Percentiles rank a stretch among this genome's conserved stretches.
phyloP scores from a whole-genome alignment of 2,329 filamentous ascomycete genomes.

The Alternaria sp. region DNA sequence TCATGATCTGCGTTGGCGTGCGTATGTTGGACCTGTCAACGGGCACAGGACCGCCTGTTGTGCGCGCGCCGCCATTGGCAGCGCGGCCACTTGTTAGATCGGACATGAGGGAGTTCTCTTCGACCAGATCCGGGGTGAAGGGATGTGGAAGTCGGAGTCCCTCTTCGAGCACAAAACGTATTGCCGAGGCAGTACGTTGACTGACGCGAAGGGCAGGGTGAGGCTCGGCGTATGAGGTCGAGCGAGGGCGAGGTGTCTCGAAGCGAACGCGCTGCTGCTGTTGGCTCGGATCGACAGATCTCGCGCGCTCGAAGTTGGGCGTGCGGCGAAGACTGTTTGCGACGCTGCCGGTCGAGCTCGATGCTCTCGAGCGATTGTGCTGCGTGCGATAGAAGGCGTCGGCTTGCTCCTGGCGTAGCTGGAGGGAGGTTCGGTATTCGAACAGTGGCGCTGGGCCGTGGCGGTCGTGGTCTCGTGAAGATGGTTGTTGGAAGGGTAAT shows the following conservation, averaged over 20 bases:
- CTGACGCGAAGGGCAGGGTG: constrained; percentile 74
- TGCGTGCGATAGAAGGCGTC: constrained; percentile 42
- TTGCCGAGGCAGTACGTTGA: constrained; percentile 82
- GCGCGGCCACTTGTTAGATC: constrained; percentile 71
- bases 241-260: constrained; percentile 36
- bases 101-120: constrained; percentile 92
- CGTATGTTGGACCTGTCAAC: constrained; percentile 68
- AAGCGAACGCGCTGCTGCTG: constrained; percentile 45
- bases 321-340: constrained; percentile 61
- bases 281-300: constrained; percentile 54
- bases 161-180: constrained; percentile 91
- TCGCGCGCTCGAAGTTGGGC: constrained; percentile 55
- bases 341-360: constrained; percentile 60
- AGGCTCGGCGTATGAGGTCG: constrained; percentile 46
- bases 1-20: constrained; percentile 91
- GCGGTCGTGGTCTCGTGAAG: constrained; percentile 47
- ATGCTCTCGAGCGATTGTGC: constrained; percentile 54
- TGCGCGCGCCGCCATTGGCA: constrained; percentile 64
- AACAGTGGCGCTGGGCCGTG: constrained; percentile 34
- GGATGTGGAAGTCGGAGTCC: constrained; percentile 80
- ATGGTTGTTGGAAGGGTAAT: constrained; percentile 27
- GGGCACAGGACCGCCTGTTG: constrained; percentile 60
- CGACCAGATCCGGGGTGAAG: constrained; percentile 82
- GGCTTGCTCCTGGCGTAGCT: constrained; percentile 53
- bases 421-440: constrained; percentile 45